phyloP scores from a whole-genome alignment of 1,284 basidiomycete species.

The Wolfiporia cocos region DNA sequence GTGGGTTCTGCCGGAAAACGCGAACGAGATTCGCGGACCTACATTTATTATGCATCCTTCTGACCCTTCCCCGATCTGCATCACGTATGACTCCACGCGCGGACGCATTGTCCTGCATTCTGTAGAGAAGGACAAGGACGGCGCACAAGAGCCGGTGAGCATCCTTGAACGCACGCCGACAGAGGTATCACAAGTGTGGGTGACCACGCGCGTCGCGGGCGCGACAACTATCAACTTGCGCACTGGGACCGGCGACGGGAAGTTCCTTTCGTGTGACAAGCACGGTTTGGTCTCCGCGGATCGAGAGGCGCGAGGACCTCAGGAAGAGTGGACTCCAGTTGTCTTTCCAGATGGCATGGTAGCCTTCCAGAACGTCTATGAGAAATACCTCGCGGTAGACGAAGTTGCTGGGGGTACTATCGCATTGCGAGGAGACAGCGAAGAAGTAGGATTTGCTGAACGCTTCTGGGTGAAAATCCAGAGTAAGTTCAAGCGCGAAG shows the following conservation, averaged over 20 bases:
- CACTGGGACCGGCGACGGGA: conserved; percentile 78
- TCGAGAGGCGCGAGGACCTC: conserved; percentile 77
- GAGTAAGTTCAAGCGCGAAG: conserved; percentile 85
- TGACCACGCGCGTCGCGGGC: conserved; percentile 76
- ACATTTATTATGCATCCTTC: conserved; percentile 78
- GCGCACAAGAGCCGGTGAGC: conserved; percentile 28
- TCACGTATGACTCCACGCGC: conserved; percentile 76
- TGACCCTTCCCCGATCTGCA: conserved; percentile 64
- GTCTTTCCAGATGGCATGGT: conserved; percentile 75
- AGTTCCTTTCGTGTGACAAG: conserved; percentile 81
- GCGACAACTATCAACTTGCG: conserved; percentile 77
- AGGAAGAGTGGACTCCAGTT: conserved; percentile 84
- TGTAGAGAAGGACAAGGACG: conserved; percentile 57
- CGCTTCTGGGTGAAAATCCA: conserved; percentile 88
- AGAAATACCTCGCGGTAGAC: conserved; percentile 77
- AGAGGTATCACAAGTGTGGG: conserved; percentile 85
- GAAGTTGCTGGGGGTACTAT: conserved; percentile 78
- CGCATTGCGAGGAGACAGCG: conserved; percentile 77
- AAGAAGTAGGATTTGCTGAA: conserved; percentile 76
- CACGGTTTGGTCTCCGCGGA: conserved; percentile 79
- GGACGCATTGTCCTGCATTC: conserved; percentile 58
- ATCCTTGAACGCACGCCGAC: conserved; percentile 62
- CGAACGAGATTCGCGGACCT: conserved; percentile 75
- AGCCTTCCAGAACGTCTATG: conserved; percentile 80
- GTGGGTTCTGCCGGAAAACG: conserved; percentile 72